Conservation (phyloP, 2,329 filamentous ascomycete species). For the Ophiocordyceps camponoti-leonardi region DNA sequence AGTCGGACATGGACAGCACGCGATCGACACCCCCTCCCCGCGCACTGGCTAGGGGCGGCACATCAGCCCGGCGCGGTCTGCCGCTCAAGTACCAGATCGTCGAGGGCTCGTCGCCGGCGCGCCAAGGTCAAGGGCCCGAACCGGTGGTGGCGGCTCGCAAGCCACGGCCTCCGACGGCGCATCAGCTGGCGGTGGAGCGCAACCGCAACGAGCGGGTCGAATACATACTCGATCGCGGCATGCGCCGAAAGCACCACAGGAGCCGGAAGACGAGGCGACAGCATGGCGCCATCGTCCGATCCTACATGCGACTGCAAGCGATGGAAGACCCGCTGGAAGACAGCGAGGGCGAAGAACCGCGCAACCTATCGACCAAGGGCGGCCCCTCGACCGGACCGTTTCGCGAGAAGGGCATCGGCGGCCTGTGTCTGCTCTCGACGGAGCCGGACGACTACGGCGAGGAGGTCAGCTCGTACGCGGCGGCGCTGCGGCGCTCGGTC, state of each 20-base stretch:
- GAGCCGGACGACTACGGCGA: conserved; percentile 65
- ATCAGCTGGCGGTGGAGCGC: conserved; percentile 65
- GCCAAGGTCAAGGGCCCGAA: conserved; percentile 33
- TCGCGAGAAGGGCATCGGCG: conserved; percentile 42
- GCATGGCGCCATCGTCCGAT: conserved; percentile 50
- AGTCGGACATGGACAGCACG: conserved; percentile 27
- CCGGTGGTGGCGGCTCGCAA: conserved; percentile 37
- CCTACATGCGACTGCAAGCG: conserved; percentile 44
- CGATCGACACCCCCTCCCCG: conserved; percentile 24
- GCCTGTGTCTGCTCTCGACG: conserved; percentile 39
- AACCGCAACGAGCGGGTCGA: conserved; percentile 68
- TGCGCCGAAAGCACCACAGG: conserved; percentile 47
- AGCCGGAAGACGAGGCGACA: conserved; percentile 43
- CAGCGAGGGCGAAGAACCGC: conserved; percentile 40
- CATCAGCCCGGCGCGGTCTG: conserved; percentile 7
- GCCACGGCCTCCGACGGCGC: conserved; percentile 60
- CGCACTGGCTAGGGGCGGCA: conserved; percentile 9
- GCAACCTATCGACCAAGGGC: conserved; percentile 12
- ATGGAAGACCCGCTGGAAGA: conserved; percentile 40
- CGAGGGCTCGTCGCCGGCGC: conserved; percentile 42
- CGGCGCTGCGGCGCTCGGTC: conserved; percentile 44
- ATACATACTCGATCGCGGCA: conserved; percentile 60
- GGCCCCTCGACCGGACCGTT: conserved; percentile 21
- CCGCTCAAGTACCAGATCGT: conserved; percentile 42
- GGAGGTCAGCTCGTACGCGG: conserved; percentile 48